Percentiles rank a stretch among this genome's conserved stretches.
These are phyloP conservation scores for Petunia secreta DNA, from an alignment of 257 asterid genomes.

Conservation along the genomic window DNA sequence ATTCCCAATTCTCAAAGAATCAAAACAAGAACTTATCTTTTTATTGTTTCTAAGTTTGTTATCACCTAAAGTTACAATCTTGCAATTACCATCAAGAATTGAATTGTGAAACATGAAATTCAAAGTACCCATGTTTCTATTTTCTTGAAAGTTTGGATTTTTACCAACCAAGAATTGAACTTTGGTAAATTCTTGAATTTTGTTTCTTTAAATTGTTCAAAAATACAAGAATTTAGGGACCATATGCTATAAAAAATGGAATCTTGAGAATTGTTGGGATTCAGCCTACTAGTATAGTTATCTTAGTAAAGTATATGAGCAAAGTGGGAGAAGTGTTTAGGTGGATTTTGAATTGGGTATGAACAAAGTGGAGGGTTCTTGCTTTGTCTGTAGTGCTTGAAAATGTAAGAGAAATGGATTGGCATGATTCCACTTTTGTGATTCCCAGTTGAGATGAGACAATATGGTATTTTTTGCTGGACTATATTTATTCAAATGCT, in stretches of 20 bases:
- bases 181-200: constrained; percentile 22
- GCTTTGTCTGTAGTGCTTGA: constrained; percentile 18
- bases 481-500: constrained; percentile 23
- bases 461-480: constrained; percentile 1
- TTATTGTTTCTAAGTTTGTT: constrained; percentile 35
- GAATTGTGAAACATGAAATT: constrained; percentile 41
- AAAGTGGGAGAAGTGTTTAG: neutral
- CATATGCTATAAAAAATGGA: constrained; percentile 1
- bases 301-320: neutral
- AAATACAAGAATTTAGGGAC: constrained; percentile 21
- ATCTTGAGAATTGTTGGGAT: constrained; percentile 23
- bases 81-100: constrained; percentile 39
- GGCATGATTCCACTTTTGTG: constrained; percentile 35
- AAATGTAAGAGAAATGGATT: constrained; percentile 11
- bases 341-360: neutral
- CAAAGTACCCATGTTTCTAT: constrained; percentile 47
- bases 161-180: constrained; percentile 27
- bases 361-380: neutral
- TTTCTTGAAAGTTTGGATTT: neutral
- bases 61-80: constrained; percentile 37
- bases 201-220: constrained; percentile 20
- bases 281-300: too few relatives aligned
- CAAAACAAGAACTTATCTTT: constrained; percentile 27
- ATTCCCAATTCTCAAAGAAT: constrained; percentile 32
- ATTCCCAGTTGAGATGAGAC: constrained; percentile 37